phyloP scores from a whole-genome alignment of 805 yeast species.

The Monosporozyma yasuniensis region DNA sequence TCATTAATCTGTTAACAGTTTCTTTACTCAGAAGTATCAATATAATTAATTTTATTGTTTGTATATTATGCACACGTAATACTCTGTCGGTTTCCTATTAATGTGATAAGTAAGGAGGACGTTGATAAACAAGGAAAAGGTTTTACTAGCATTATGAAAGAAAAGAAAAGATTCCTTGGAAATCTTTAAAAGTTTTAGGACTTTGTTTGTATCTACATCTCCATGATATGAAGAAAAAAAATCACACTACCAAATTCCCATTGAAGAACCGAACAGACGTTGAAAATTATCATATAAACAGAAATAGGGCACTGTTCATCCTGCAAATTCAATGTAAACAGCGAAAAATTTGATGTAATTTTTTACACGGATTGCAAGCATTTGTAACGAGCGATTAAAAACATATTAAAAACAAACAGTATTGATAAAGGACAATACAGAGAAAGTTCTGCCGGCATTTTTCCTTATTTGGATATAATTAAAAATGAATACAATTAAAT shows the following conservation, averaged over 20 bases:
- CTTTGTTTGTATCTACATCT: neutral
- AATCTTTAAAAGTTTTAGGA: neutral
- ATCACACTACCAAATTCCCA: neutral
- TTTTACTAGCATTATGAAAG: neutral
- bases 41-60: too few relatives aligned
- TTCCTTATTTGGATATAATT: neutral
- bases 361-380: neutral
- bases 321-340: neutral
- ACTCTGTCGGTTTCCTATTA: neutral
- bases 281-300: neutral
- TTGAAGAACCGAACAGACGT: neutral
- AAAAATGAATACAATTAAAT: neutral
- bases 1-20: neutral
- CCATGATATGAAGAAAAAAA: neutral
- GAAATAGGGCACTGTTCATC: neutral
- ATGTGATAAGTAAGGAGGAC: neutral
- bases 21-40: neutral
- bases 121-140: neutral
- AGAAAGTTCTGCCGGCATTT: neutral
- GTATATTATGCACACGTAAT: neutral
- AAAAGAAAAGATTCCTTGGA: neutral
- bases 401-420: neutral
- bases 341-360: neutral
- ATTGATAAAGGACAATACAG: neutral
- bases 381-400: neutral